Base-by-base conservation (phyloP, 139 green algal genomes). In the Chara braunii region DNA sequence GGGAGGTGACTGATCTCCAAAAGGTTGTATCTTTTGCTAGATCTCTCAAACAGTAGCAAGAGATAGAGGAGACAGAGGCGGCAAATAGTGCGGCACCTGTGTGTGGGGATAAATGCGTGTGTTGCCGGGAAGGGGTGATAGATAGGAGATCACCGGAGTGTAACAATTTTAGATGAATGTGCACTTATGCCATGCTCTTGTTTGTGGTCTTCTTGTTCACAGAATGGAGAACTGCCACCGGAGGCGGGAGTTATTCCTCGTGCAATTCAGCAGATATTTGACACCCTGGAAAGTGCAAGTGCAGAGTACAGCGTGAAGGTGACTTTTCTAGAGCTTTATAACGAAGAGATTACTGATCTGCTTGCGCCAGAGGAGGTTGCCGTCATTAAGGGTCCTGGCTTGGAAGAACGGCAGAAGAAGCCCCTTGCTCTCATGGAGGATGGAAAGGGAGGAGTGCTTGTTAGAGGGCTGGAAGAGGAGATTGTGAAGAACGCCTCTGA, bases 271-370 rank as follows among this genome's bases (percentile, higher is more conserved):
- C 87, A 95, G 55, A 90, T 99, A 24, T 99, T 99, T 64, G 72
- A 87, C 43, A 72, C 83, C 9, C 84, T 98, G 29, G 85, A 97
- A 52, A 63, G 51, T 37, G 80, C 75, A 18, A 44, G 37, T 1
- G 48, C 62, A 14, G 85, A 92, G 66, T 86, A 85, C 28, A 83
- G 55, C 24, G 82, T 92, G 14, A 90, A 90, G 59, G 81, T 79
- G 2, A 78, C 77, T 24, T 99, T 94, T 75, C 69, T 99, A 64
- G 93, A 99, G 87, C 82, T 99, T 37, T 99, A 99, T 86, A 98
- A 99, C 75, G 93, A 99, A 77, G 92, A 99, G 80, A 85, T 96
- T 18, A 97, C 90, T 2, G 93, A 99, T 68, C 74, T 99, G 60
- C 80, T 98, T 68, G 83, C 76, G 1, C 22, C 52, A 22, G 55